Percentiles rank a stretch among this genome's conserved stretches.
Conservation (phyloP, 768 basidiomycete genomes). For the Suillus luteus region DNA sequence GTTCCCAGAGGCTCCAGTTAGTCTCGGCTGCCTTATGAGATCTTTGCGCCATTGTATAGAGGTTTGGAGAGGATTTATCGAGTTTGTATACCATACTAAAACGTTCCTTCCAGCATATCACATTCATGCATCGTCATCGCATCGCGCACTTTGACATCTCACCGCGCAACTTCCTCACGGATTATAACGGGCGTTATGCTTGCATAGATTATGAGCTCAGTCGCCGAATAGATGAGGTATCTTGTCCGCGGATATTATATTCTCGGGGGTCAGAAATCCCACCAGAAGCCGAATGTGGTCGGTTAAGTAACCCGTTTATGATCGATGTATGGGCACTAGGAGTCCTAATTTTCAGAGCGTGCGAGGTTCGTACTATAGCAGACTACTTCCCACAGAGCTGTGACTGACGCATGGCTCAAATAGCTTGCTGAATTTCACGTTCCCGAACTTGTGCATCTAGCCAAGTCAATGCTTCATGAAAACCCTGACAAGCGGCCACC, state of each 20-base stretch:
- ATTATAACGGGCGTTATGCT: slow-evolving; percentile 64
- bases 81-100: slow-evolving; percentile 9
- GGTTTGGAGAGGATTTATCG: slow-evolving; percentile 36
- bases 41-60: slow-evolving; percentile 70
- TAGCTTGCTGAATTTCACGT: slow-evolving; percentile 52
- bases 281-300: slow-evolving; percentile 63
- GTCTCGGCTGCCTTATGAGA: slow-evolving; percentile 52
- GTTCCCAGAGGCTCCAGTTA: slow-evolving; percentile 51
- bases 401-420: slow-evolving; percentile 29
- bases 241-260: slow-evolving; percentile 40
- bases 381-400: neutral
- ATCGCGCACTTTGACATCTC: slow-evolving; percentile 78
- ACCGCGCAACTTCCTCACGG: slow-evolving; percentile 65
- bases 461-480: slow-evolving; percentile 60
- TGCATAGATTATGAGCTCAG: slow-evolving; percentile 78
- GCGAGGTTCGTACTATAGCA: slow-evolving; percentile 49
- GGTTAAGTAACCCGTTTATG: slow-evolving; percentile 60
- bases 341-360: slow-evolving; percentile 61
- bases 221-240: slow-evolving; percentile 47
- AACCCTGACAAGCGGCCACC: slow-evolving; percentile 55
- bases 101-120: slow-evolving; percentile 50
- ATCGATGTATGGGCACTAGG: slow-evolving; percentile 76
- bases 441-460: slow-evolving; percentile 59
- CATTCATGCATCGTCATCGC: slow-evolving; percentile 67
- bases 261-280: slow-evolving; percentile 67